These are phyloP conservation scores for Boletus fagicola DNA, from an alignment of 768 basidiomycete species.

Conservation along the genomic window DNA sequence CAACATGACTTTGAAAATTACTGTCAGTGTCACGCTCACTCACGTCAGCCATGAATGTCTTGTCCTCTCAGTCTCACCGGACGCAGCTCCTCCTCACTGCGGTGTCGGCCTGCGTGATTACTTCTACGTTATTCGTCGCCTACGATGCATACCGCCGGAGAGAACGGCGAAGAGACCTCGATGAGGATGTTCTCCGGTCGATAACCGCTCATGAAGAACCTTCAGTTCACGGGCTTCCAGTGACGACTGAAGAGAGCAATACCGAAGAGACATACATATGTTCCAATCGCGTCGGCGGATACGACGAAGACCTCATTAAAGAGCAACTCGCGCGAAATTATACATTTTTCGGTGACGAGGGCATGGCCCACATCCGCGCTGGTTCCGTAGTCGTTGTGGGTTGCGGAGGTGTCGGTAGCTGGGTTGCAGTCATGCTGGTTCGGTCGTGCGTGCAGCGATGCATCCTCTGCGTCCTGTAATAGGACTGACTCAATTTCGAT, in stretches of 20 bases:
- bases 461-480: background rate
- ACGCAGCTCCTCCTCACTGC: slow-evolving; percentile 66
- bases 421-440: slow-evolving; percentile 91
- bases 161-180: slow-evolving; percentile 52
- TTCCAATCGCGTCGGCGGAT: slow-evolving; percentile 33
- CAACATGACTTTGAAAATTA: background rate
- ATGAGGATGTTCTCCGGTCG: slow-evolving; percentile 55
- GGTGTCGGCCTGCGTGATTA: slow-evolving; percentile 59
- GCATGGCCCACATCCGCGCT: slow-evolving; percentile 73
- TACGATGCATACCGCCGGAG: slow-evolving; percentile 51
- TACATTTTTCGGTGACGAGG: slow-evolving; percentile 88
- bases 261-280: slow-evolving; percentile 19
- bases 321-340: slow-evolving; percentile 95
- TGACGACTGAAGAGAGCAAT: slow-evolving; percentile 2
- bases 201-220: slow-evolving; percentile 32
- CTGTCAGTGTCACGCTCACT: background rate
- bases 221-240: background rate
- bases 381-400: slow-evolving; percentile 86
- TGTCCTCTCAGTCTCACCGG: slow-evolving; percentile 48
- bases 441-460: slow-evolving; percentile 63
- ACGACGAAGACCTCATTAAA: slow-evolving; percentile 77
- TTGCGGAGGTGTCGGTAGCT: slow-evolving; percentile 95
- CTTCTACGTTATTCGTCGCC: slow-evolving; percentile 56
- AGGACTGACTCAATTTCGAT: background rate
- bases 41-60: slow-evolving; percentile 20